Evolutionary conservation across 495 filamentous ascomycete species (phyloP).

Genomic region (Rostrohypoxylon terebratum): DNA sequence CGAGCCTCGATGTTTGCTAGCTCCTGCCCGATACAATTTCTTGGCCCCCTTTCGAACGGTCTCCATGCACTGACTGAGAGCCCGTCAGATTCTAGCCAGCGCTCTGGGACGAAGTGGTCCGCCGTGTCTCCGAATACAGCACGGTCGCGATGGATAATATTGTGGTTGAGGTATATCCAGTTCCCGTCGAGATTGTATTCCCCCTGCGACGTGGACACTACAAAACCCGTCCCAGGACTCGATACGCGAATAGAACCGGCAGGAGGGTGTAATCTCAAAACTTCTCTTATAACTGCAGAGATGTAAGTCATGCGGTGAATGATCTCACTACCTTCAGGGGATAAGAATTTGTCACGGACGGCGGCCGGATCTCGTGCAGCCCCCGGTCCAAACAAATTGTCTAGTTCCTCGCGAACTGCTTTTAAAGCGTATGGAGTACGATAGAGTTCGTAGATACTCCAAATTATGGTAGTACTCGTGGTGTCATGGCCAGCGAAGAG

Average conservation of each 20-base stretch:
- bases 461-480: background rate
- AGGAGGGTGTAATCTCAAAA: background rate
- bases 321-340: background rate
- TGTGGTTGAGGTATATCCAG: background rate
- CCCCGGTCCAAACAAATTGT: background rate
- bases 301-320: background rate
- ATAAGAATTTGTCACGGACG: background rate
- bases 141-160: background rate
- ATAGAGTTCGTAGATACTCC: background rate
- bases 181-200: background rate
- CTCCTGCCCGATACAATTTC: background rate
- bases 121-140: background rate
- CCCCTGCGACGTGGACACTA: background rate
- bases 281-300: background rate
- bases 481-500: background rate
- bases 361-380: background rate
- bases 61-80: background rate
- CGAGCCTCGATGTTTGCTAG: background rate
- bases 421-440: background rate
- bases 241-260: background rate
- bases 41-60: background rate
- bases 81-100: background rate
- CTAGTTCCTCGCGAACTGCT: background rate
- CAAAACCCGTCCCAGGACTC: background rate
- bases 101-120: background rate